Conservation (phyloP, 1,284 basidiomycete species). For the Cryptococcus sp. region DNA sequence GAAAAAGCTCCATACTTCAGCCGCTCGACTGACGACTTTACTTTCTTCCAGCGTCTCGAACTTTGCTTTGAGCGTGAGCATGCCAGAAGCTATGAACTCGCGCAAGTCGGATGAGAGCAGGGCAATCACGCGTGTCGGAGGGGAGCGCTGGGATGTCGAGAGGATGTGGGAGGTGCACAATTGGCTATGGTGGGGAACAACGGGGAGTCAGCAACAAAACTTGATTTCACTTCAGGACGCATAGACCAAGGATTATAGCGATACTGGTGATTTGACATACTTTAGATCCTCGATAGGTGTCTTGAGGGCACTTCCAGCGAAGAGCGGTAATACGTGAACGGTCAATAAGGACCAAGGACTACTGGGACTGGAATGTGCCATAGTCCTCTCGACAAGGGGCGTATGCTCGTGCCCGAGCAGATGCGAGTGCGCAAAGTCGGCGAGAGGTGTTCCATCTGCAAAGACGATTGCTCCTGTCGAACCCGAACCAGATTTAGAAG, state of each 20-base stretch:
- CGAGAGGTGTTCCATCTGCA: constrained; percentile 43
- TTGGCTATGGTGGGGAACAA: constrained; percentile 24
- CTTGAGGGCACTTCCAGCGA: constrained; percentile 86
- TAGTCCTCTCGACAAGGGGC: constrained; percentile 20
- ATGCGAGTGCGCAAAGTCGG: constrained; percentile 12
- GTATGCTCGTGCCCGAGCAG: constrained; percentile 1
- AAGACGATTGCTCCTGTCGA: constrained; percentile 36
- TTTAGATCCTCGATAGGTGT: constrained; percentile 92
- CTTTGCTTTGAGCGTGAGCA: constrained; percentile 87
- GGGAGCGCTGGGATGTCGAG: constrained; percentile 40
- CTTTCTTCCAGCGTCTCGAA: constrained; percentile 66
- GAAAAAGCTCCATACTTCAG: constrained; percentile 91
- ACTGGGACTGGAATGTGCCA: constrained; percentile 44
- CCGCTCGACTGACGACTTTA: constrained; percentile 68
- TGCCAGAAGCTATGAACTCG: constrained; percentile 81
- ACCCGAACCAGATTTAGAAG: background rate
- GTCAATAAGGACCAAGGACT: constrained; percentile 77
- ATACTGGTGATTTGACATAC: constrained; percentile 24
- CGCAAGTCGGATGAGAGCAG: constrained; percentile 74
- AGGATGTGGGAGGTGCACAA: constrained; percentile 46
- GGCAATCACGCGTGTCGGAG: constrained; percentile 52
- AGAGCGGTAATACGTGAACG: constrained; percentile 82
- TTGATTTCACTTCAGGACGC: too few relatives aligned
- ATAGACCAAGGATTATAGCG: too few relatives aligned
- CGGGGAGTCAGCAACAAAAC: background rate